These are phyloP conservation scores for Saturnispora zaruensis DNA, from an alignment of 805 yeast species.

Conservation along the genomic window DNA sequence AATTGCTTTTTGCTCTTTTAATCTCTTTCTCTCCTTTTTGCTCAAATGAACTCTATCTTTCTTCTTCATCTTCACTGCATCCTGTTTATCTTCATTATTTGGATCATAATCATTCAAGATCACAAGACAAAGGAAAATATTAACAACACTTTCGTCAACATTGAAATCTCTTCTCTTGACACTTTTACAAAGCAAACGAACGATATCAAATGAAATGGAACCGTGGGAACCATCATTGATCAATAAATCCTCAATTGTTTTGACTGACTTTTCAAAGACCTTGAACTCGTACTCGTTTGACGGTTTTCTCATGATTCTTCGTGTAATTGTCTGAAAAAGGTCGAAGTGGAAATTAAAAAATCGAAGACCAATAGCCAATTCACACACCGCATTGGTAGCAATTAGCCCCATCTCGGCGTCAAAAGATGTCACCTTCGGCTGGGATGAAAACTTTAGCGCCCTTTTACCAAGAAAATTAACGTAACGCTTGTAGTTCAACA, in stretches of 20 bases:
- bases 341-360: conserved; percentile 81
- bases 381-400: conserved; percentile 74
- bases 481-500: conserved; percentile 59
- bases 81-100: conserved; percentile 39
- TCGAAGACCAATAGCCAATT: conserved; percentile 56
- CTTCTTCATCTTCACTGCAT: conserved; percentile 52
- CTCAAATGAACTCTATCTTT: conserved; percentile 86
- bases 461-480: conserved; percentile 43
- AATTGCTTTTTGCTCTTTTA: conserved; percentile 78
- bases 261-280: conserved; percentile 50
- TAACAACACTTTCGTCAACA: conserved; percentile 76
- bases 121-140: conserved; percentile 59
- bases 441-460: conserved; percentile 27
- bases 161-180: conserved; percentile 65
- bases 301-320: conserved; percentile 59
- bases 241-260: conserved; percentile 61
- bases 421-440: conserved; percentile 24
- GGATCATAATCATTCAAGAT: conserved; percentile 69
- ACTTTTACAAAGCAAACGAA: conserved; percentile 59
- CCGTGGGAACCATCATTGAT: conserved; percentile 74
- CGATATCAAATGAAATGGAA: conserved; percentile 65
- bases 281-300: conserved; percentile 36
- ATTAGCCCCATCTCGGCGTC: conserved; percentile 42
- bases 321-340: conserved; percentile 54
- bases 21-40: conserved; percentile 79